Conservation (phyloP, 768 basidiomycete genomes). For the Galerina marginata region DNA sequence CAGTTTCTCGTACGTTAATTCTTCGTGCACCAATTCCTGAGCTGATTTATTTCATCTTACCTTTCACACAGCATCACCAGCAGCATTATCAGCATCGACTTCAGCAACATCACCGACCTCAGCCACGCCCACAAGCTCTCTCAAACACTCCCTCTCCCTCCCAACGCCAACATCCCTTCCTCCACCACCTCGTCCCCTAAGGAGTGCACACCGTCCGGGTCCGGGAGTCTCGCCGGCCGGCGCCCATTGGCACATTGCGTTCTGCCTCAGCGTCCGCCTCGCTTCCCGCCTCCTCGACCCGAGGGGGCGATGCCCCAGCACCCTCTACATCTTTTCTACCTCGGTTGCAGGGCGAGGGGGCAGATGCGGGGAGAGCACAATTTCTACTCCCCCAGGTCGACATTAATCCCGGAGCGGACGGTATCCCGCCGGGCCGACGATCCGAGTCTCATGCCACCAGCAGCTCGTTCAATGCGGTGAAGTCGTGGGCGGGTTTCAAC, state of each 20-base stretch:
- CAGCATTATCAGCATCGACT: too few relatives aligned
- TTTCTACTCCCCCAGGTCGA: too few relatives aligned
- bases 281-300: not conserved
- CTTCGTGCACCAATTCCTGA: too few relatives aligned
- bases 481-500: not conserved
- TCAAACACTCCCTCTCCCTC: not conserved
- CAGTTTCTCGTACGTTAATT: too few relatives aligned
- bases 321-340: not conserved
- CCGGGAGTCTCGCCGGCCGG: not conserved
- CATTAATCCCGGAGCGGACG: not conserved
- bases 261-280: not conserved
- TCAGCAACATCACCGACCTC: too few relatives aligned
- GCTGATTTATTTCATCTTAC: too few relatives aligned
- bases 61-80: too few relatives aligned
- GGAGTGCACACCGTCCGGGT: slow-evolving; percentile 29
- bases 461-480: too few relatives aligned
- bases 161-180: slow-evolving; percentile 15
- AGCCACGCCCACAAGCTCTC: not conserved
- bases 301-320: not conserved
- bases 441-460: slow-evolving; percentile 1
- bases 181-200: slow-evolving; percentile 37
- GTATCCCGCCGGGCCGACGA: not conserved
- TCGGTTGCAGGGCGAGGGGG: not conserved
- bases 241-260: not conserved
- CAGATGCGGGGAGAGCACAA: too few relatives aligned